Evolutionary conservation across 345 rosid species (phyloP), one percentile per base, ranked within the genome.

Genomic region (Salix exigua): DNA sequence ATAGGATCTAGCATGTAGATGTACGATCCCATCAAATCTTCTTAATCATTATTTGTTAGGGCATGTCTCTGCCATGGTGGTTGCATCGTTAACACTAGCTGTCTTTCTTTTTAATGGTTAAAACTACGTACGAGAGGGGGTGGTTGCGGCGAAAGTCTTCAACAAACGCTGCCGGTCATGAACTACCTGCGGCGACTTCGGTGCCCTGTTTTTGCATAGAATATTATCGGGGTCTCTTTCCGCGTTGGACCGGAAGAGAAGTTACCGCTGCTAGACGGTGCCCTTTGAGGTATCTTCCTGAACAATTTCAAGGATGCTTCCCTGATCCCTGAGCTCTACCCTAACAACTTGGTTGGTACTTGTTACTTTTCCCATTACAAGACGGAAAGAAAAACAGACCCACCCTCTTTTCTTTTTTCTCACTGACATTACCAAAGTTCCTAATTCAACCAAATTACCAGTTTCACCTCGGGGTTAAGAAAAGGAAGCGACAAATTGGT

Each of bases 221-320:
- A 53, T 51, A 17, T 7, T 53, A 0, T 5, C 37, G 37, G 37
- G 21, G 60, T 21, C 60, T 19, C 60, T 53, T 53, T 21, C 60
- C 7, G 25, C 60, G 10, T 7, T 21, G 60, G 25, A 19, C 1
- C 8, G 60, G 60, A 10, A 53, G 60, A 53, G 60, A 53, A 21
- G 21, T 7, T 21, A 7, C 60, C 25, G 7, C 25, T 21, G 4
- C 25, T 21, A 40, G 12, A 44, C 44, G 71, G 35, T 19, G 7
- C 26, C 72, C 21, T 1, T 4, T 2, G 40, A 11, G 74, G 62
- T 19, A 76, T 76, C 79, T 38, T 2, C 2, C 10, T 38, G n/a
- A 44, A 42, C 25, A 60, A 26, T 37, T 76, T 76, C 62, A 30
- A 5, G 30, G 73, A 76, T 68, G 73, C 38, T 76, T 69, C 58